phyloP scores from a whole-genome alignment of 768 basidiomycete species.

The Suillus sp. region DNA sequence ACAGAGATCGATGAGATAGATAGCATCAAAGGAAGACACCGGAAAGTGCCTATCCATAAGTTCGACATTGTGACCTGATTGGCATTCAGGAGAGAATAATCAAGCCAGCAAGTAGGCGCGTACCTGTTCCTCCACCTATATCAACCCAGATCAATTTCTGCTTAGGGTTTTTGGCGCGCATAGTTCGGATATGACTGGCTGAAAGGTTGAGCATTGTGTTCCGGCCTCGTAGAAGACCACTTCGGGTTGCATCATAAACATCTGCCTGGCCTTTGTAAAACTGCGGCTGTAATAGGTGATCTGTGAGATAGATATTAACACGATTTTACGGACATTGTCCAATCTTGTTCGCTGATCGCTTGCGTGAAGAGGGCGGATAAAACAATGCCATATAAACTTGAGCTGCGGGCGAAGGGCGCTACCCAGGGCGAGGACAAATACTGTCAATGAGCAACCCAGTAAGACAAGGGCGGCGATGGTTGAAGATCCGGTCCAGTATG shows the following conservation, averaged over 20 bases:
- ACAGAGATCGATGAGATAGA: conserved; percentile 76
- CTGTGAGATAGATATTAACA: neutral
- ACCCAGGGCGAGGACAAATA: conserved; percentile 24
- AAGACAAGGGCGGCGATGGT: conserved; percentile 30
- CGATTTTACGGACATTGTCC: conserved; percentile 39
- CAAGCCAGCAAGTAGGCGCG: conserved; percentile 5
- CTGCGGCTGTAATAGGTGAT: conserved; percentile 25
- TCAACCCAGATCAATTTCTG: conserved; percentile 74
- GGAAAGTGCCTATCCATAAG: conserved; percentile 65
- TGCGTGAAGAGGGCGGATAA: conserved; percentile 43
- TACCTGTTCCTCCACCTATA: conserved; percentile 74
- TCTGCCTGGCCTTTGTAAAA: conserved; percentile 73
- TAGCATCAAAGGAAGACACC: conserved; percentile 60
- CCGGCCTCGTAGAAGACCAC: conserved; percentile 62
- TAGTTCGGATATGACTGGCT: conserved; percentile 57
- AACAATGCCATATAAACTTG: conserved; percentile 54
- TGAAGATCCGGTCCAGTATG: conserved; percentile 33
- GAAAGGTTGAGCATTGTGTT: conserved; percentile 73
- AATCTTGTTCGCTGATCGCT: conserved; percentile 46
- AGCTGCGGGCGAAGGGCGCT: conserved; percentile 40
- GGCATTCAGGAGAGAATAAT: neutral
- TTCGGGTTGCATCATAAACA: conserved; percentile 71
- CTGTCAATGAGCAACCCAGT: conserved; percentile 26
- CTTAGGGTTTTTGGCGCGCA: conserved; percentile 41
- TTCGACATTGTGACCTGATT: conserved; percentile 66